Evolutionary conservation across 1,139 yeast species (phyloP).

Genomic region (Lodderomyces orthopsilosis): DNA sequence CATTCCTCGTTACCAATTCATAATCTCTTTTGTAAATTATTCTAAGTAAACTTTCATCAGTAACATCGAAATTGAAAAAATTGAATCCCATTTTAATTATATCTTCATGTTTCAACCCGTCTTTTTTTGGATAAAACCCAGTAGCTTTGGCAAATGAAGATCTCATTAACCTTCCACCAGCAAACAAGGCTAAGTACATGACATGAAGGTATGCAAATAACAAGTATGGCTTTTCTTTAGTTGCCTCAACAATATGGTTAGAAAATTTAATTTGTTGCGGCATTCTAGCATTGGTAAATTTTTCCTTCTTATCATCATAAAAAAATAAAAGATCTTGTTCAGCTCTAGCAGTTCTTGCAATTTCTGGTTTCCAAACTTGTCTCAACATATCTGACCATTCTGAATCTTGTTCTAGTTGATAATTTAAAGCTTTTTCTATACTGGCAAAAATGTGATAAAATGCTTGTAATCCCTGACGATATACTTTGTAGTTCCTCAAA

Average conservation of each 20-base stretch:
- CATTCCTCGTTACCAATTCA: slow-evolving; percentile 71
- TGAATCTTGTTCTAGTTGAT: slow-evolving; percentile 43
- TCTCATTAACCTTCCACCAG: slow-evolving; percentile 78
- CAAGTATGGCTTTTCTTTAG: slow-evolving; percentile 64
- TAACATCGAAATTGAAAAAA: slow-evolving; percentile 68
- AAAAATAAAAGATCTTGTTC: slow-evolving; percentile 65
- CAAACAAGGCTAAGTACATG: slow-evolving; percentile 80
- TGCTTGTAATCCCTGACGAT: slow-evolving; percentile 77
- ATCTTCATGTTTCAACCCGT: slow-evolving; percentile 61
- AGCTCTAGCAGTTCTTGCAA: slow-evolving; percentile 59
- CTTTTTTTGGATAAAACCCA: slow-evolving; percentile 72
- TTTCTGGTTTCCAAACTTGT: slow-evolving; percentile 68
- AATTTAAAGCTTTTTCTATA: slow-evolving; percentile 55
- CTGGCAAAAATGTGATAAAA: slow-evolving; percentile 74
- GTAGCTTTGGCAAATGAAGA: slow-evolving; percentile 64
- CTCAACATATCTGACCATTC: slow-evolving; percentile 44
- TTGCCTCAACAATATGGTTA: slow-evolving; percentile 54
- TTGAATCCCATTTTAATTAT: slow-evolving; percentile 63
- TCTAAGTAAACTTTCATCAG: slow-evolving; percentile 65
- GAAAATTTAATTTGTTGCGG: slow-evolving; percentile 60
- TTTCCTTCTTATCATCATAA: slow-evolving; percentile 53
- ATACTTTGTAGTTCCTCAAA: slow-evolving; percentile 68
- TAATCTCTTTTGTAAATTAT: slow-evolving; percentile 68
- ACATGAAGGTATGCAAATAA: slow-evolving; percentile 84
- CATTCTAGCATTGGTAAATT: slow-evolving; percentile 57